Conservation (phyloP, 2,329 filamentous ascomycete genomes). For the Aspergillus neotritici region DNA sequence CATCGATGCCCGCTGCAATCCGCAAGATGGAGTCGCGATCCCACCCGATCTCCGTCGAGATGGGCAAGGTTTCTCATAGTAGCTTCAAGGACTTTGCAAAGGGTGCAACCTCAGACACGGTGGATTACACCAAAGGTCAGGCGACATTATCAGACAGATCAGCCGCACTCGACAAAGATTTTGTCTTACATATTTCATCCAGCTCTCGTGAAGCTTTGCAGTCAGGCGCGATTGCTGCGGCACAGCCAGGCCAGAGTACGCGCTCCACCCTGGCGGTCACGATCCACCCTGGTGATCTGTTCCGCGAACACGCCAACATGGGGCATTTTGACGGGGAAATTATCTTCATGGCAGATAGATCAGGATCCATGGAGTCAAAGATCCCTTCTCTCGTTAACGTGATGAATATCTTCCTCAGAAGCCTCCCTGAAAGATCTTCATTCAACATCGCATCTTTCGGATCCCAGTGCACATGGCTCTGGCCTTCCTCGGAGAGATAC, state of each 20-base stretch:
- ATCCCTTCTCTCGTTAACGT: slow-evolving; percentile 53
- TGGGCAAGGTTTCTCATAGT: slow-evolving; percentile 11
- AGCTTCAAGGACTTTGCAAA: slow-evolving; percentile 1
- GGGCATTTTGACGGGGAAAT: slow-evolving; percentile 10
- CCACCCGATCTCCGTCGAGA: slow-evolving; percentile 13
- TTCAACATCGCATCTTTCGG: slow-evolving; percentile 71
- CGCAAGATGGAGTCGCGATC: slow-evolving; percentile 13
- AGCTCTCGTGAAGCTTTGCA: not conserved
- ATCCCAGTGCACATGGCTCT: slow-evolving; percentile 43
- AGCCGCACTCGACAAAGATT: slow-evolving; percentile 7
- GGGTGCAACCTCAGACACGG: not conserved
- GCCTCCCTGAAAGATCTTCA: slow-evolving; percentile 56
- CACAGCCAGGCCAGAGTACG: slow-evolving; percentile 6
- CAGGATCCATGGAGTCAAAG: slow-evolving; percentile 27
- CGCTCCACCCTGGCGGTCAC: slow-evolving; percentile 11
- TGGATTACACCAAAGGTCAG: slow-evolving; percentile 8
- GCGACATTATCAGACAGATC: slow-evolving; percentile 1
- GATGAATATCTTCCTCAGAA: slow-evolving; percentile 60
- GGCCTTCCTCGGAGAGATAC: slow-evolving; percentile 45
- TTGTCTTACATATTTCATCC: slow-evolving; percentile 9
- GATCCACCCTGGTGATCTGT: slow-evolving; percentile 6
- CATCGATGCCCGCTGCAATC: slow-evolving; percentile 4
- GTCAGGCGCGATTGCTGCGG: slow-evolving; percentile 1
- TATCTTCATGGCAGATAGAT: slow-evolving; percentile 16
- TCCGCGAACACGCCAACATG: slow-evolving; percentile 1